Base-by-base conservation (phyloP, 2,329 filamentous ascomycete genomes). In the Cladobotryum mycophilum region DNA sequence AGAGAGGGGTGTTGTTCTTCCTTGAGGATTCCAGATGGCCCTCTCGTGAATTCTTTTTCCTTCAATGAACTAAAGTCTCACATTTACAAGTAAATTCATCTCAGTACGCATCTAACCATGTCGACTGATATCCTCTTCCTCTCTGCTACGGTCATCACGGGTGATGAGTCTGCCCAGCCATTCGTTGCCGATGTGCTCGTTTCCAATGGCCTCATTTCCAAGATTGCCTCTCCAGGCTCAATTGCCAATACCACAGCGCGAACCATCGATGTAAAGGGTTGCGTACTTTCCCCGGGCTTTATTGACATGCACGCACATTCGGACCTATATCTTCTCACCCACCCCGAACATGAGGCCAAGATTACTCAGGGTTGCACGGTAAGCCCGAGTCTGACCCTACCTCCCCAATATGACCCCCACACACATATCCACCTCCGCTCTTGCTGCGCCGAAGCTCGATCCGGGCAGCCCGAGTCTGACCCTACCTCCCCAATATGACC, bases 241-340 rank as follows among this genome's bases (percentile, higher is more conserved):
- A 43, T 59, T 25, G 33, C 56, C 6, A 36, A 25, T 15, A 18
- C 47, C 12, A 47, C 47, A 7, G 47, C 55, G 14, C 52, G 57
- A 17, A 44, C 37, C 5, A 54, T 60, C 35, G 53, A 59, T 6
- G 56, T 53, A 38, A 55, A 51, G 35, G 58, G 58, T 5, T 47
- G 47, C 9, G 47, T 49, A 11, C 50, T 60, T 6, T 60, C 58
- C 17, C 58, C 58, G 7, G 58, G 58, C 2, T 60, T 60, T n/a
- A 60, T 60, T 35, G 58, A 60, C 25, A 60, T 60, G 58, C 58
- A 60, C 45, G 58, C 58, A 2, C 58, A 60, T 42, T 60, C 58
- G 11, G 58, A 60, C 18, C 50, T 60, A 17, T 60, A 60, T 18
- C 57, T 60, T 9, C 55, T 60, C 22, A 56, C 56, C 12, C 51